These are phyloP conservation scores for Cutaneotrichosporon mucoides DNA, from an alignment of 1,284 basidiomycete species.

Conservation along the genomic window DNA sequence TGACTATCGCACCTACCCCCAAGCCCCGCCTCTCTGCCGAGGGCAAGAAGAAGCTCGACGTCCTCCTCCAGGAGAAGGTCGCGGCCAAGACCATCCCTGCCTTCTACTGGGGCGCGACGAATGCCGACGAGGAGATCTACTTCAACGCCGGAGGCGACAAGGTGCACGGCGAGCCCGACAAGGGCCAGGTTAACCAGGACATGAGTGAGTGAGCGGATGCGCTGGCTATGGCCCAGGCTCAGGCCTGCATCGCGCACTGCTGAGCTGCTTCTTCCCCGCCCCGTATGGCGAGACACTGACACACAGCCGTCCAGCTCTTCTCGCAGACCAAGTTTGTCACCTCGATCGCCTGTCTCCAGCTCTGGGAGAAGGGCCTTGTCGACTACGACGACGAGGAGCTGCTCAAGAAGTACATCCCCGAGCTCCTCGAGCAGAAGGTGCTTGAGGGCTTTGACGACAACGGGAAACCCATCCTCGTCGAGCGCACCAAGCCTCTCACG, in stretches of 20 bases:
- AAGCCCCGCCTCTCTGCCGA: not conserved
- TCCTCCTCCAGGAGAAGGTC: constrained; percentile 20
- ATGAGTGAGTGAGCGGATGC: constrained; percentile 26
- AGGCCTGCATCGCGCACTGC: too few relatives aligned
- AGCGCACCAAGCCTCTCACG: constrained; percentile 31
- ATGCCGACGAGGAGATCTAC: constrained; percentile 29
- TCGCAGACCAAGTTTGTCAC: constrained; percentile 38
- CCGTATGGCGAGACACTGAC: not conserved
- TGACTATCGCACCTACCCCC: not conserved
- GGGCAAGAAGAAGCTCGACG: constrained; percentile 23
- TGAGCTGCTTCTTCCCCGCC: not conserved
- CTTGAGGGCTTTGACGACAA: constrained; percentile 31
- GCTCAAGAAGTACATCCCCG: constrained; percentile 31
- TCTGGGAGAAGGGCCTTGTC: constrained; percentile 13
- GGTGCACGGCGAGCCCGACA: constrained; percentile 23
- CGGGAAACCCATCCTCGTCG: constrained; percentile 22
- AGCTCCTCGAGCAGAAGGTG: constrained; percentile 28
- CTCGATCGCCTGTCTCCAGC: constrained; percentile 16
- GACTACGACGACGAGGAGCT: constrained; percentile 23
- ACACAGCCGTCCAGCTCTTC: constrained; percentile 33
- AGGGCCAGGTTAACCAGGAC: constrained; percentile 25
- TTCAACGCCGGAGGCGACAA: constrained; percentile 27
- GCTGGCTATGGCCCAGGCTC: too few relatives aligned
- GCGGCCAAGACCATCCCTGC: constrained; percentile 26
- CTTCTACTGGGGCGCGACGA: constrained; percentile 29